Percentiles rank a stretch among this genome's conserved stretches.
phyloP scores from a whole-genome alignment of 345 rosid species.

The Euphorbia lathyris region DNA sequence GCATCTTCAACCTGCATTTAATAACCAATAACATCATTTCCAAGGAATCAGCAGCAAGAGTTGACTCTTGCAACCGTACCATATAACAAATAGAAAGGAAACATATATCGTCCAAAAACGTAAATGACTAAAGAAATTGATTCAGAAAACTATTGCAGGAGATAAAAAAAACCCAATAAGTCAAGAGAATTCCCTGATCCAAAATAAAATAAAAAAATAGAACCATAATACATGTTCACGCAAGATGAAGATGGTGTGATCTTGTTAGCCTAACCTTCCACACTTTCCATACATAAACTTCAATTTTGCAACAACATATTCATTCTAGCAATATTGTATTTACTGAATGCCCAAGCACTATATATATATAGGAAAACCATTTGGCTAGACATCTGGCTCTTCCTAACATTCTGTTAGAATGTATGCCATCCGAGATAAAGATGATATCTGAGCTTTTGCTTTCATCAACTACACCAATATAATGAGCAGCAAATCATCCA shows the following conservation, averaged over 20 bases:
- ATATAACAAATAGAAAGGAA: background rate
- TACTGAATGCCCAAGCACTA: background rate
- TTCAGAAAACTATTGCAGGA: conserved; percentile 7
- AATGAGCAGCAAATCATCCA: background rate
- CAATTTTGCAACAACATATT: background rate
- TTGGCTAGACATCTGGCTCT: conserved; percentile 1
- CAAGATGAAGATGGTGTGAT: background rate
- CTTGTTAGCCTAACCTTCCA: background rate
- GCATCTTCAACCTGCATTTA: conserved; percentile 75
- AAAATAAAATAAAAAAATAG: background rate
- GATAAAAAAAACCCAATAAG: background rate
- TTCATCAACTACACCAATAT: background rate
- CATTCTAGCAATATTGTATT: background rate
- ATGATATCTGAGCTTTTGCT: background rate
- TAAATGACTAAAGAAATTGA: background rate
- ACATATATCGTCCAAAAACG: background rate
- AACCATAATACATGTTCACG: background rate
- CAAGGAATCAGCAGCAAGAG: background rate
- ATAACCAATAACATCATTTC: background rate
- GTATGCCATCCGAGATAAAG: background rate
- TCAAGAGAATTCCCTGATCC: background rate
- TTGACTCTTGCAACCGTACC: background rate
- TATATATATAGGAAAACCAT: background rate
- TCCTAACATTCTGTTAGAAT: background rate
- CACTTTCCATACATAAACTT: background rate